Evolutionary conservation across 495 filamentous ascomycete species (phyloP), one percentile per base, ranked within the genome.

Genomic region (Penicillium parvum): DNA sequence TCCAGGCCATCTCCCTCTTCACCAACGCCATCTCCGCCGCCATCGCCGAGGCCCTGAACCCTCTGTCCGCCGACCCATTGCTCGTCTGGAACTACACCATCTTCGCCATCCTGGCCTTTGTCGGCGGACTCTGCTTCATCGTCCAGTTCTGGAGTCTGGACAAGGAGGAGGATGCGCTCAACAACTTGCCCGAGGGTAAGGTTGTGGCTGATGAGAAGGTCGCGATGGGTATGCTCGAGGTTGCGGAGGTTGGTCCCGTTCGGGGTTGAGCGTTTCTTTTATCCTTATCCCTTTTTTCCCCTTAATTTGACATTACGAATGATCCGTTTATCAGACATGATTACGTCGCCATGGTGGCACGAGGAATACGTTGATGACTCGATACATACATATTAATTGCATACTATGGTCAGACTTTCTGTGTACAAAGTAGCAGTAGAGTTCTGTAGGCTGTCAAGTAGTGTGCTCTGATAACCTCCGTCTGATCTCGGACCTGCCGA

Each of bases 1-100:
- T 89, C 22, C 81, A 81, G 52, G 75, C 81, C 11, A 65, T 87
- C 37, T 75, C 75, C 32, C 74, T 86, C 35, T 86, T 88, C 64
- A 79, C 78, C 61, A 81, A 75, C 25, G 85, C 85, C 29, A 72
- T 88, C 60, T 76, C 78, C 3, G 70, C 77, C 6, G 75, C 69
- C 28, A 78, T 84, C 54, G 80, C 78, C 7, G 68, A 85, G 60
- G 82, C 77, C 0, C 69, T 88, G 20, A 74, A 76, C 10, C 65
- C 75, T 0, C 61, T 86, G 3, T 75, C 81, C 18, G 63, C 64
- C 5, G 84, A 90, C 54, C 85, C 85, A 0, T 53, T 79, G 7
- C 72, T 90, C 4, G 63, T 83, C 32, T 74, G 72, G 71, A 75
- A 85, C 60, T 88, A 88, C 55, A 74, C 66, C n/a, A 60, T 74